phyloP scores from a whole-genome alignment of 768 basidiomycete genomes.

The Boletus edulis region DNA sequence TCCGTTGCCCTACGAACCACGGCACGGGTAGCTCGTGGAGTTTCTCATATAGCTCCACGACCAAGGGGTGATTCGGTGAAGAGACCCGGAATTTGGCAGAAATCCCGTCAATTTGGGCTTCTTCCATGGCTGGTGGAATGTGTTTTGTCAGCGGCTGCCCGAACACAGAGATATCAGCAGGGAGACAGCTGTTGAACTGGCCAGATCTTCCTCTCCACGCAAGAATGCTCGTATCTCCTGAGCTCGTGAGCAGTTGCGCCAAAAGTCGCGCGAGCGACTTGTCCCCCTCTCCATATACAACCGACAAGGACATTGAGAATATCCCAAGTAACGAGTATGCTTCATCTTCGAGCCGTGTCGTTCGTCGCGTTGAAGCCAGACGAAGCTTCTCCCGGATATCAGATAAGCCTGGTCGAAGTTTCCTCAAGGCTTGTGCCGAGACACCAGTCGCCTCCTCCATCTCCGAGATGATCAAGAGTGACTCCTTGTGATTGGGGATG shows the following conservation, averaged over 20 bases:
- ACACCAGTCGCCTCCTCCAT: constrained; percentile 7
- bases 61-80: background rate
- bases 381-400: constrained; percentile 12
- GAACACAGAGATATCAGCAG: background rate
- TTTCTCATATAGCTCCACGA: background rate
- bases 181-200: constrained; percentile 11
- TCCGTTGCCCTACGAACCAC: background rate
- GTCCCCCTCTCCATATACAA: constrained; percentile 12
- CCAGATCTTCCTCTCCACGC: constrained; percentile 8
- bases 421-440: background rate
- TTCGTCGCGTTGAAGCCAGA: constrained; percentile 7
- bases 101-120: background rate
- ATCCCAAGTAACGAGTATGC: constrained; percentile 12
- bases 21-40: constrained; percentile 1
- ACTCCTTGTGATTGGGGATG: constrained; percentile 5
- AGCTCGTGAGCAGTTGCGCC: constrained; percentile 3
- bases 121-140: background rate
- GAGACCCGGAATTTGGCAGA: background rate
- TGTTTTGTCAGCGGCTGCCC: background rate
- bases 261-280: constrained; percentile 6
- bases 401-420: constrained; percentile 4
- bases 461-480: background rate
- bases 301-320: background rate
- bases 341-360: constrained; percentile 7
- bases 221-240: constrained; percentile 3